Evolutionary conservation across 768 basidiomycete genomes (phyloP).

Genomic region (Auricularia auricula-judae): DNA sequence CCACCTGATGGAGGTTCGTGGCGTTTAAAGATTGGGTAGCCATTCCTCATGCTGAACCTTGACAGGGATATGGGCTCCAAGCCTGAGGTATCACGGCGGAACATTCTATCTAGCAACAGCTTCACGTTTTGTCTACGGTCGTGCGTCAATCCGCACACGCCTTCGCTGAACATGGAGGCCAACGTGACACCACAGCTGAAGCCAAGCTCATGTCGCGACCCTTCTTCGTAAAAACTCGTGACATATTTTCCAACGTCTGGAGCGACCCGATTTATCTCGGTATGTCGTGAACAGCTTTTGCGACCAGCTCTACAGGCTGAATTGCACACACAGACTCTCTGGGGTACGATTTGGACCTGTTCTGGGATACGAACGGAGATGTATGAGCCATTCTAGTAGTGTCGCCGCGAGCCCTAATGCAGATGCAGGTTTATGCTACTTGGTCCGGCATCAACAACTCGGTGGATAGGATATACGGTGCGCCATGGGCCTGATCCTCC

Average conservation of each 20-base stretch:
- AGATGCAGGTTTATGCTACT: background rate
- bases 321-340: background rate
- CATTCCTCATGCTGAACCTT: background rate
- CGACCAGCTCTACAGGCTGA: background rate
- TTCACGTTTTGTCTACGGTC: background rate
- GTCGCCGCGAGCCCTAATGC: background rate
- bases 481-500: background rate
- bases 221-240: background rate
- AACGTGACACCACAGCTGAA: background rate
- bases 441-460: conserved; percentile 1
- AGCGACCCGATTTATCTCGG: background rate
- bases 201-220: background rate
- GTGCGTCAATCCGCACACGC: background rate
- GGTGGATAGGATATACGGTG: background rate
- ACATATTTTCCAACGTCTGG: background rate
- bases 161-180: background rate
- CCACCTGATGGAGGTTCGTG: conserved; percentile 1
- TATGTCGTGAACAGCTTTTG: background rate
- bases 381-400: conserved; percentile 7
- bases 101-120: background rate
- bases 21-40: background rate
- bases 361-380: conserved; percentile 12
- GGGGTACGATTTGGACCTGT: conserved; percentile 9
- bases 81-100: background rate
- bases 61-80: background rate